Evolutionary conservation across 441 rosid genomes (phyloP).

Genomic region (Arabidopsis lyrata): DNA sequence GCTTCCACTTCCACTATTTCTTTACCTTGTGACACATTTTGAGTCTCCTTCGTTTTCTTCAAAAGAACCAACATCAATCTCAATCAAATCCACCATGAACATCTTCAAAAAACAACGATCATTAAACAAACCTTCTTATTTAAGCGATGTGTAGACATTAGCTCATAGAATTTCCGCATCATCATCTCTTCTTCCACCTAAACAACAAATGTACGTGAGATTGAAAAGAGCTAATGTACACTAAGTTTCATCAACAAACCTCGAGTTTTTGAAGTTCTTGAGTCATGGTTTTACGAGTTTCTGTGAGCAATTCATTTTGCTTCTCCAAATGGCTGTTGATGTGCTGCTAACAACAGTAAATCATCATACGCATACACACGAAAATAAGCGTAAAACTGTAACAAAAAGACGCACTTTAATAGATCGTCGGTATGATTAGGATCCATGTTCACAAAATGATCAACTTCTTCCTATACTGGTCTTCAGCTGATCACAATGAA

Average conservation of each 20-base stretch:
- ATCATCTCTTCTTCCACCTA: constrained; percentile 29
- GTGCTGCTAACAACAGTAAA: not conserved
- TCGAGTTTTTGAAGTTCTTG: constrained; percentile 1
- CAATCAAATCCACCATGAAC: not conserved
- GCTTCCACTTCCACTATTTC: constrained; percentile 5
- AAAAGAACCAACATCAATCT: constrained; percentile 1
- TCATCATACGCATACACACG: not conserved
- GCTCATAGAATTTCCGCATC: not conserved
- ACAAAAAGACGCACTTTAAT: not conserved
- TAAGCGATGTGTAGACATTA: not conserved
- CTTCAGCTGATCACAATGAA: not conserved
- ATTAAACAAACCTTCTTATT: constrained; percentile 12
- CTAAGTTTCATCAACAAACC: constrained; percentile 16
- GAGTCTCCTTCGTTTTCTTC: constrained; percentile 11
- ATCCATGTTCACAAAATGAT: constrained; percentile 10
- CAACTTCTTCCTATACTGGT: not conserved
- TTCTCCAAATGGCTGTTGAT: constrained; percentile 18
- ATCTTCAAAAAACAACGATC: not conserved
- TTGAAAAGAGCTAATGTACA: not conserved
- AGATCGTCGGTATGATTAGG: not conserved
- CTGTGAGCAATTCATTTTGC: not conserved
- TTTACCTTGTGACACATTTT: not conserved
- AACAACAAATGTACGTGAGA: not conserved
- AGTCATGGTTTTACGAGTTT: not conserved
- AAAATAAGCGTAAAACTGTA: not conserved